Conservation (phyloP, 2,329 filamentous ascomycete genomes). For the Parastagonospora nodorum region DNA sequence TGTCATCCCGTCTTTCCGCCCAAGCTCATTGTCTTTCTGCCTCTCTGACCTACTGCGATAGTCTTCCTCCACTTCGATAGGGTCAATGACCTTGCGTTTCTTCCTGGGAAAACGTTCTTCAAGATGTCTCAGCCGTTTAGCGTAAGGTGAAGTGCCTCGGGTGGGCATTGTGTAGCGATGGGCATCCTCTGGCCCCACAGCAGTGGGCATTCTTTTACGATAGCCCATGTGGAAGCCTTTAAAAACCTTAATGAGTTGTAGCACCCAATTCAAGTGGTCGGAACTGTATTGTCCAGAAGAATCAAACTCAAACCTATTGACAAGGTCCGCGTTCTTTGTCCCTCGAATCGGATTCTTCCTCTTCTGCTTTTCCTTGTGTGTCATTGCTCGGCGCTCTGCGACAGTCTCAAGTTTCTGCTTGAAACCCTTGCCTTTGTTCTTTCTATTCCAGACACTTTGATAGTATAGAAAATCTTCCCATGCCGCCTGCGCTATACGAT, state of each 20-base stretch:
- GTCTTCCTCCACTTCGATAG: no score
- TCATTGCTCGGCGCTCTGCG: no score
- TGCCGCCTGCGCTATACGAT: not conserved
- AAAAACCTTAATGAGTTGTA: not conserved
- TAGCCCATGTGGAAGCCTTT: not conserved
- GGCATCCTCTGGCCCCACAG: not conserved
- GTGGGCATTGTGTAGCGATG: not conserved
- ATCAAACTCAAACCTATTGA: not conserved
- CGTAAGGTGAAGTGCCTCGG: not conserved
- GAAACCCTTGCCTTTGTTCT: not conserved
- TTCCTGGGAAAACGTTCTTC: not conserved
- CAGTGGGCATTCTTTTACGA: not conserved
- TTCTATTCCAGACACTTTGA: constrained; percentile 4
- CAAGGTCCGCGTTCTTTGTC: no score
- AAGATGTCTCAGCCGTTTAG: not conserved
- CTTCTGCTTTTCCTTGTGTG: no score
- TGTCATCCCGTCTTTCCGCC: no score
- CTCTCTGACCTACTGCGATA: no score
- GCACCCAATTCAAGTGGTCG: not conserved
- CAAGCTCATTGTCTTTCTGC: no score
- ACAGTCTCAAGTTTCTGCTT: not conserved
- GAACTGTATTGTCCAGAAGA: not conserved
- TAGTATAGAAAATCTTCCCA: constrained; percentile 6
- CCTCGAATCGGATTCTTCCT: no score
- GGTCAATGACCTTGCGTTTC: not conserved